Conservation (phyloP, 2,329 filamentous ascomycete genomes). For the Ceratocystis ficicola region DNA sequence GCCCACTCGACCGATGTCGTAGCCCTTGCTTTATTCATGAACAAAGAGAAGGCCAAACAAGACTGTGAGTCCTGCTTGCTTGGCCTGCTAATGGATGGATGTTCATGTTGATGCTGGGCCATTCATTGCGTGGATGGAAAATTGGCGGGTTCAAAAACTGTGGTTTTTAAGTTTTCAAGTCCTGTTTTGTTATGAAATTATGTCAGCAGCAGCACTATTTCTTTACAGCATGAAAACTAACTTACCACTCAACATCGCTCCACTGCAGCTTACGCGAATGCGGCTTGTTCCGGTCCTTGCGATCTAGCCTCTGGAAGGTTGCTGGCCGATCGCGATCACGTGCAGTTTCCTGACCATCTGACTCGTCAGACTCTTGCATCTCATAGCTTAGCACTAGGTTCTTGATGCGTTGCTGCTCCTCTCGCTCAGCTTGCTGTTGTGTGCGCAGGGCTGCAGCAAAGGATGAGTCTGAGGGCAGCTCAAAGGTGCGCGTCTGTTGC, state of each 20-base stretch:
- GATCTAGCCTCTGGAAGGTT: slow-evolving; percentile 40
- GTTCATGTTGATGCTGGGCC: no score
- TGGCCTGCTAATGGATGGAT: no score
- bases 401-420: slow-evolving; percentile 97
- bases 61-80: no score
- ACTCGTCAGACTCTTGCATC: slow-evolving; percentile 68
- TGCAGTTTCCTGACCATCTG: slow-evolving; percentile 42
- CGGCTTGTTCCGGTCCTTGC: slow-evolving; percentile 59
- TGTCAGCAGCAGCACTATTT: not conserved
- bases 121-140: no score
- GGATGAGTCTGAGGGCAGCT: slow-evolving; percentile 77
- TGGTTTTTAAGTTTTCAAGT: not conserved
- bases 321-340: slow-evolving; percentile 36
- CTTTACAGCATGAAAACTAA: no score
- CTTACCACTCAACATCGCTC: slow-evolving; percentile 94
- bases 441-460: slow-evolving; percentile 94
- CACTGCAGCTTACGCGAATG: slow-evolving; percentile 83
- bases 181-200: not conserved
- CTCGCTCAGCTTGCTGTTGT: slow-evolving; percentile 86
- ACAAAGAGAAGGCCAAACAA: no score
- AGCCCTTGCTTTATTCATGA: no score
- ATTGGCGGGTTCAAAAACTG: no score
- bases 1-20: no score
- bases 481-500: slow-evolving; percentile 88
- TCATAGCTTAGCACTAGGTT: slow-evolving; percentile 95